A percentile compares a stretch with the other conserved stretches of the same genome.
phyloP scores from a whole-genome alignment of 805 yeast genomes.

The Sugiyamaella lignohabitans region DNA sequence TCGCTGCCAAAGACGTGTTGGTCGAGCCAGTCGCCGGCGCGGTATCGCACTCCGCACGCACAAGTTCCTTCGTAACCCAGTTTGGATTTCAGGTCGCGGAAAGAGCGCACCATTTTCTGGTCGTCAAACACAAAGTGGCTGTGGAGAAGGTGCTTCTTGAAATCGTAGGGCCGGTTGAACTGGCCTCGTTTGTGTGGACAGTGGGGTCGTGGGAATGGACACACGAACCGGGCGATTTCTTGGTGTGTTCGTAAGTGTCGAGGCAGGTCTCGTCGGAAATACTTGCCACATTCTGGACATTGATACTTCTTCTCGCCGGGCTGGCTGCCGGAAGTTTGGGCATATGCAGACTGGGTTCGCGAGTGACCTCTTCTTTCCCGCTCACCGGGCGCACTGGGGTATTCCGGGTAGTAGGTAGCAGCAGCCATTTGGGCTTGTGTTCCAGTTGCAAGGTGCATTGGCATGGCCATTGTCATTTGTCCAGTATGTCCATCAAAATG shows the following conservation, averaged over 20 bases:
- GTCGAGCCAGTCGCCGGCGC: slow-evolving; percentile 52
- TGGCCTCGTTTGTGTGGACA: slow-evolving; percentile 56
- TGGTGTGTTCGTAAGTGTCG: slow-evolving; percentile 61
- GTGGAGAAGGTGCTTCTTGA: slow-evolving; percentile 57
- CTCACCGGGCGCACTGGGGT: neutral
- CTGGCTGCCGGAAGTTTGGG: neutral
- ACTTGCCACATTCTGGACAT: slow-evolving; percentile 49
- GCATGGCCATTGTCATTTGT: too few species aligned
- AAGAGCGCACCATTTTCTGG: slow-evolving; percentile 35
- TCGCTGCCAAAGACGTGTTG: slow-evolving; percentile 38
- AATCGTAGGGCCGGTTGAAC: slow-evolving; percentile 64
- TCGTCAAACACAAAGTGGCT: slow-evolving; percentile 53
- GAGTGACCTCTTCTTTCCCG: neutral
- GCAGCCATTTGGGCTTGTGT: too few species aligned
- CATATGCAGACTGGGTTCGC: neutral
- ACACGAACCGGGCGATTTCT: slow-evolving; percentile 47
- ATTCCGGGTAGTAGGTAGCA: neutral
- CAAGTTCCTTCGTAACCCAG: slow-evolving; percentile 48
- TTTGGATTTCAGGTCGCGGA: slow-evolving; percentile 49
- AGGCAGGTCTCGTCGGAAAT: slow-evolving; percentile 53
- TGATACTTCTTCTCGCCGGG: slow-evolving; percentile 19
- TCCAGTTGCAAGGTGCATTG: too few species aligned
- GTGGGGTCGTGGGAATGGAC: slow-evolving; percentile 48
- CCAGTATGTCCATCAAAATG: neutral
- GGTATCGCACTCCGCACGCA: slow-evolving; percentile 43